Conservation (phyloP, 108 stramenopile species). For the Nitzschia palea region DNA sequence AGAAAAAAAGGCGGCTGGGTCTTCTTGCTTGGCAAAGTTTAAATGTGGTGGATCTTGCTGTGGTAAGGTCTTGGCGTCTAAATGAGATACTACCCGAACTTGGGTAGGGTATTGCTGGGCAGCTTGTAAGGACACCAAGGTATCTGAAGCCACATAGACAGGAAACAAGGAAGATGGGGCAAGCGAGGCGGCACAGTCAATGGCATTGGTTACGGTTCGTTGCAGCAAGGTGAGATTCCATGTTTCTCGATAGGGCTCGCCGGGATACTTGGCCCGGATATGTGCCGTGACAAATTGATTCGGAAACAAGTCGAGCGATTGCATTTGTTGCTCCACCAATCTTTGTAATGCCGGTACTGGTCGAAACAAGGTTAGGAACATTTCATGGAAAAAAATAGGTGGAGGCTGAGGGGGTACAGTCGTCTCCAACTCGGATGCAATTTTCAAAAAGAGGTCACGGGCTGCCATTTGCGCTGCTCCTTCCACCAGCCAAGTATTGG, state of each 20-base stretch:
- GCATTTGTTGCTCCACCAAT: conserved; percentile 5
- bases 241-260: conserved; percentile 34
- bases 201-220: conserved; percentile 30
- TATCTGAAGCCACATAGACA: conserved; percentile 46
- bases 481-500: conserved; percentile 27
- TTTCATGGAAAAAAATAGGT: conserved; percentile 33
- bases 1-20: conserved; percentile 30
- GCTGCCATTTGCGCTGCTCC: conserved; percentile 23
- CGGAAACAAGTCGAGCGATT: conserved; percentile 18
- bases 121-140: conserved; percentile 15
- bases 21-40: conserved; percentile 32
- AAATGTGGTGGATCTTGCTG: conserved; percentile 32
- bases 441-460: neutral
- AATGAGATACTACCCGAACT: conserved; percentile 14
- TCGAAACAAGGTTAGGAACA: conserved; percentile 31
- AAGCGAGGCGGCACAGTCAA: conserved; percentile 27
- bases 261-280: conserved; percentile 38
- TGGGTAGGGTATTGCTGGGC: conserved; percentile 1
- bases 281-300: conserved; percentile 40
- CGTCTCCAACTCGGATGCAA: neutral
- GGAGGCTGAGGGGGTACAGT: neutral
- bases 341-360: conserved; percentile 22
- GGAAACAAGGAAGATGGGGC: neutral
- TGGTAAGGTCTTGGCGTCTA: neutral
- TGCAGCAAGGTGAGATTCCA: conserved; percentile 21